phyloP scores from a whole-genome alignment of 2,329 filamentous ascomycete genomes.

The Raffaelea albimanens region DNA sequence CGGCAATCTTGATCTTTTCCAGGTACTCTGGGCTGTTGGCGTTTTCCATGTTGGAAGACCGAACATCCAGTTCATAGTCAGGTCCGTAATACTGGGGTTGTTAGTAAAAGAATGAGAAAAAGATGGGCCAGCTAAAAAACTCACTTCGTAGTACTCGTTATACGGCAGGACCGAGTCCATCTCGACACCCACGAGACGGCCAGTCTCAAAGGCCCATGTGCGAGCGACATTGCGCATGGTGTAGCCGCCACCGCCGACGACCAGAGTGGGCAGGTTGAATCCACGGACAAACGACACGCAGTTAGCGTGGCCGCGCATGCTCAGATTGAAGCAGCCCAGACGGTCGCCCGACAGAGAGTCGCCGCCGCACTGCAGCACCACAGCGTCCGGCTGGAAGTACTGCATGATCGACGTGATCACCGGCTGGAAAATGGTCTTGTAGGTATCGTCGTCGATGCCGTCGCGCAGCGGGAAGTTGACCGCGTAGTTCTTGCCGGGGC shows the following conservation, averaged over 20 bases:
- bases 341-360: slow-evolving; percentile 92
- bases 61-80: slow-evolving; percentile 84
- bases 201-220: slow-evolving; percentile 95
- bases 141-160: slow-evolving; percentile 85
- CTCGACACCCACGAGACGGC: slow-evolving; percentile 72
- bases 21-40: slow-evolving; percentile 78
- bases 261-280: slow-evolving; percentile 75
- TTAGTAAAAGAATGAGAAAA: not conserved
- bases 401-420: slow-evolving; percentile 80
- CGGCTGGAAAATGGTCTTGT: slow-evolving; percentile 85
- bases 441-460: slow-evolving; percentile 82
- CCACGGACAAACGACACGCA: slow-evolving; percentile 89
- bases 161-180: slow-evolving; percentile 81
- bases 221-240: slow-evolving; percentile 95
- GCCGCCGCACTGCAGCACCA: slow-evolving; percentile 92
- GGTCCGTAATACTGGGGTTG: slow-evolving; percentile 73
- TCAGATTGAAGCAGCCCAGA: slow-evolving; percentile 93
- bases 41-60: slow-evolving; percentile 83
- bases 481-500: slow-evolving; percentile 78
- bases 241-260: slow-evolving; percentile 92
- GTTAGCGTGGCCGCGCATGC: slow-evolving; percentile 90
- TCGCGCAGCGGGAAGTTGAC: slow-evolving; percentile 89
- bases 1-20: slow-evolving; percentile 68
- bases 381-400: slow-evolving; percentile 80
- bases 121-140: slow-evolving; percentile 14